Base-by-base conservation (phyloP, 2,329 filamentous ascomycete species). In the Eutypa lata region DNA sequence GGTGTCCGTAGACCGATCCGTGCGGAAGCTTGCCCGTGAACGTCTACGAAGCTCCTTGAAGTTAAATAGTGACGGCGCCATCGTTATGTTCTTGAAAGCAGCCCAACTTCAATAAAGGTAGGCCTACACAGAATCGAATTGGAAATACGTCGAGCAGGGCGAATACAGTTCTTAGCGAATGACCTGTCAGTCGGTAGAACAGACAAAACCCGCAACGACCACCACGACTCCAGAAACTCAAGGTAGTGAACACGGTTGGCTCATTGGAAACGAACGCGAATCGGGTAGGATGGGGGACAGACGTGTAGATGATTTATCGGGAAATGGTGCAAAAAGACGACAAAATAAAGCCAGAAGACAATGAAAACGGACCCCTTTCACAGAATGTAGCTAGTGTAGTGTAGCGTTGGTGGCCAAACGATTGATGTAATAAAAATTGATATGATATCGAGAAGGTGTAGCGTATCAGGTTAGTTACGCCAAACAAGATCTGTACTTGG, bases 11-110 rank as follows among this genome's bases (percentile, higher is more conserved):
- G 84, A 83, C 56, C 77, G 79, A 40, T 82, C 80, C 47, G 83
- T 86, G 54, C 81, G 84, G 72, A 91, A 87, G 76, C 86, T 91
- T 55, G 86, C 82, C 69, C 80, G 87, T 52, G 89, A 94, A 62
- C 87, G 86, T 62, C 90, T 84, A 62, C 90, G 88, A 52, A 96
- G 73, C 66, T 88, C 85, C 71, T 84, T 90, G 64, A 82, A 71
- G 60, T 71, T 81, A 56, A 94, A 79, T 66, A 95, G 90, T 43
- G 86, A 74, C 33, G 82, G 80, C 52, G 81, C 76, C 82, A 85
- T 85, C 59, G 53, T 52, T 60, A 49, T 16, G 19, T n/a, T 7
- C 13, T 7, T 7, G 21, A 22, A 24, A n/a, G 42, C 22, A 21
- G 2, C 48, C 53, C 49, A 45, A 59, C 37, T 51, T 53, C 50